phyloP scores from a whole-genome alignment of 78 protist genomes.

The Pelomyxa schiedti region DNA sequence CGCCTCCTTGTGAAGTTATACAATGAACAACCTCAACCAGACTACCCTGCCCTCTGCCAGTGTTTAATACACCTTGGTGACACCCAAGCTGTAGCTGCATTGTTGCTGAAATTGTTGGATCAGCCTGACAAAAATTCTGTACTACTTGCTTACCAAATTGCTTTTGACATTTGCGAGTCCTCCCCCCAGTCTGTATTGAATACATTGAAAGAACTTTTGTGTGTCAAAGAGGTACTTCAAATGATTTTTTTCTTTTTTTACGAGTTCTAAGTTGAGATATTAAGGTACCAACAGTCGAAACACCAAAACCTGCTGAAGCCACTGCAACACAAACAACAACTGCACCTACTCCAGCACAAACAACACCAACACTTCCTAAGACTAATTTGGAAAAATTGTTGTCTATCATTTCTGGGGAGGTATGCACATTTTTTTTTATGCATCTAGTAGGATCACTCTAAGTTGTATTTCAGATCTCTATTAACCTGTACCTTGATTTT shows the following conservation, averaged over 20 bases:
- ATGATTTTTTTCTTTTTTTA: background rate
- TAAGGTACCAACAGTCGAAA: background rate
- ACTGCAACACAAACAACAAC: background rate
- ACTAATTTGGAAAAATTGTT: no score
- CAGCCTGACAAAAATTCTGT: slow-evolving; percentile 18
- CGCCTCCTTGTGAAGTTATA: slow-evolving; percentile 1
- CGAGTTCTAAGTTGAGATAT: background rate
- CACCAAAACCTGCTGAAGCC: no score
- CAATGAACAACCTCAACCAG: slow-evolving; percentile 22
- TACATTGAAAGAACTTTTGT: slow-evolving; percentile 24
- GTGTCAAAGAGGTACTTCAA: background rate
- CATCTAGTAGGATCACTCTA: no score
- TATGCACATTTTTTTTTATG: no score
- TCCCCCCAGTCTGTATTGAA: slow-evolving; percentile 70
- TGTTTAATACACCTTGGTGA: background rate
- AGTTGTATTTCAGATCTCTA: no score
- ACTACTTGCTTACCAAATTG: slow-evolving; percentile 77
- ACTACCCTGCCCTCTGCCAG: slow-evolving; percentile 19
- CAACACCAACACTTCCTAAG: background rate
- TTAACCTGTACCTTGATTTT: background rate
- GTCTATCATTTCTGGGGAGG: no score
- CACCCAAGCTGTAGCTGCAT: background rate
- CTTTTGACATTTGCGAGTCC: slow-evolving; percentile 84
- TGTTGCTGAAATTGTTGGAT: slow-evolving; percentile 17
- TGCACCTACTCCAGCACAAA: background rate